Percentiles rank a stretch among this genome's conserved stretches.
phyloP scores from a whole-genome alignment of 163 green algal species.

The Prototheca wickerhamii region DNA sequence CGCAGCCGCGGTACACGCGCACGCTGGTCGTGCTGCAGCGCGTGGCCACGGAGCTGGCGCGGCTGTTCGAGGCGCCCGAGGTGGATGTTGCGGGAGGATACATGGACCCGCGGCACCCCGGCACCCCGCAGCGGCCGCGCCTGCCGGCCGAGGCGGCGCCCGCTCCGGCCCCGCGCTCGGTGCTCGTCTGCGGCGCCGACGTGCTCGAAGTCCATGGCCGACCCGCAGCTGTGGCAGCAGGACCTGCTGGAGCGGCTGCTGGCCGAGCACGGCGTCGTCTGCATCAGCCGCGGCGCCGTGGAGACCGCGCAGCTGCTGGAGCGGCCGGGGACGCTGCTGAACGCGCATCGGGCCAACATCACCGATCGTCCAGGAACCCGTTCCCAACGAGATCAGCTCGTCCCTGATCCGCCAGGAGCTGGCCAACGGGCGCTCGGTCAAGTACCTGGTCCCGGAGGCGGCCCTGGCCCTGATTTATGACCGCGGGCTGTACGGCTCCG shows the following conservation, averaged over 20 bases:
- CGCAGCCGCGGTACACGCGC: slow-evolving; percentile 60
- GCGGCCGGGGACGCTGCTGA: slow-evolving; percentile 21
- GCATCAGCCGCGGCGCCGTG: slow-evolving; percentile 37
- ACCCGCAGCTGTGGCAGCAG: slow-evolving; percentile 68
- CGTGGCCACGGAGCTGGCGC: slow-evolving; percentile 32
- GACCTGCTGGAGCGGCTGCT: slow-evolving; percentile 46
- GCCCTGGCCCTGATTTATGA: slow-evolving; percentile 58
- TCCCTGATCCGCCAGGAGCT: slow-evolving; percentile 46
- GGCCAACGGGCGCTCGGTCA: slow-evolving; percentile 38
- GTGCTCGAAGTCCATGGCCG: slow-evolving; percentile 71
- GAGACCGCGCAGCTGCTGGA: slow-evolving; percentile 13
- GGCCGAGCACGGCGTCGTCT: slow-evolving; percentile 58
- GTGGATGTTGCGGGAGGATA: background rate
- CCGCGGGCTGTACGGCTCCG: slow-evolving; percentile 42
- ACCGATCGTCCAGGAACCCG: slow-evolving; percentile 49
- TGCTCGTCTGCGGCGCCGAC: slow-evolving; percentile 86
- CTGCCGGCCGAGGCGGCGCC: background rate
- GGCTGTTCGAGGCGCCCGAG: background rate
- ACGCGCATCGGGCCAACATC: slow-evolving; percentile 35
- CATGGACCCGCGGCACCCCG: background rate
- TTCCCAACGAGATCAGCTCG: slow-evolving; percentile 53
- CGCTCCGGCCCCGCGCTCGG: slow-evolving; percentile 26
- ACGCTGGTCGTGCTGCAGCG: slow-evolving; percentile 68
- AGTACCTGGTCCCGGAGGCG: slow-evolving; percentile 49
- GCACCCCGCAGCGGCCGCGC: background rate